phyloP scores from a whole-genome alignment of 306 rosid genomes.

The Cucumis cinereus region DNA sequence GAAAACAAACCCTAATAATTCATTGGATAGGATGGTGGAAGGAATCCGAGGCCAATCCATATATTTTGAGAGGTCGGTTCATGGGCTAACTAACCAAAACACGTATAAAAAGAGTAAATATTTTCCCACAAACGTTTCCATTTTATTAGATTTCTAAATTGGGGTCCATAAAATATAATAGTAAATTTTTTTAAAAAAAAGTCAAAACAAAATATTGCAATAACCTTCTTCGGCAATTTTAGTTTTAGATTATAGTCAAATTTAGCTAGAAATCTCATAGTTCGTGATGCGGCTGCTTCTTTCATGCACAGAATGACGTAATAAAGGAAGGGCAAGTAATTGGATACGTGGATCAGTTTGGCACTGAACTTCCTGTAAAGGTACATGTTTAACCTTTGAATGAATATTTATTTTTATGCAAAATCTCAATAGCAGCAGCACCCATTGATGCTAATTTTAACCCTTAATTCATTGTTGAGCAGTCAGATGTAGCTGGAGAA shows the following conservation, averaged over 20 bases:
- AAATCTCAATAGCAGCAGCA: neutral
- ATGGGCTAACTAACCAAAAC: too few relatives aligned
- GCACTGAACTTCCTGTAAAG: conserved; percentile 78
- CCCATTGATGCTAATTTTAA: neutral
- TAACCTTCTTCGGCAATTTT: neutral
- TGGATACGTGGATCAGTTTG: conserved; percentile 89
- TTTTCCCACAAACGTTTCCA: too few relatives aligned
- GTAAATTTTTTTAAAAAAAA: too few relatives aligned
- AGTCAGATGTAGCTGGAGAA: conserved; percentile 90
- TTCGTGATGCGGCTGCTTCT: conserved; percentile 8
- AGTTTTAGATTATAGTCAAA: neutral
- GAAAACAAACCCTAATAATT: too few relatives aligned
- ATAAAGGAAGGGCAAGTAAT: conserved; percentile 86
- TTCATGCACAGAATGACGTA: conserved; percentile 52
- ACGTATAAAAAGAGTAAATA: too few relatives aligned
- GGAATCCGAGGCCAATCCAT: too few relatives aligned
- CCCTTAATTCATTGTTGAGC: conserved; percentile 26
- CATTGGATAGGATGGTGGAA: too few relatives aligned
- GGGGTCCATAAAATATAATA: too few relatives aligned
- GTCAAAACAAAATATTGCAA: too few relatives aligned
- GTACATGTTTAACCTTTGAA: conserved; percentile 28
- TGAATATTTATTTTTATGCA: neutral
- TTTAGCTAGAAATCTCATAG: neutral
- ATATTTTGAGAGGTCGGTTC: too few relatives aligned
- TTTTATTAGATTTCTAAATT: too few relatives aligned